phyloP scores from a whole-genome alignment of 371 early-diverging fungal genomes.

The Mucor indicus region DNA sequence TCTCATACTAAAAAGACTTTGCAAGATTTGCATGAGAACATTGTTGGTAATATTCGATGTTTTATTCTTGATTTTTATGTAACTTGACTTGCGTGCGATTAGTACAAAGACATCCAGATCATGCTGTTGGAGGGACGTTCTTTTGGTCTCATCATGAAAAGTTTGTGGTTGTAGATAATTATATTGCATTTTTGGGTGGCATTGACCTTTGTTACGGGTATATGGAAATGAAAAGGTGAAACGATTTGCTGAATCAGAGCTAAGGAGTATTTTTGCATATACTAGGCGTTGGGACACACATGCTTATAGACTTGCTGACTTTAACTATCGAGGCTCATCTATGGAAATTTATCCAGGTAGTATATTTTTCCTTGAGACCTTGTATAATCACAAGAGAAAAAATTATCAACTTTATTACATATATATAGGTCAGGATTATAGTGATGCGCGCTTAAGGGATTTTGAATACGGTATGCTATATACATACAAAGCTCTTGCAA shows the following conservation, averaged over 20 bases:
- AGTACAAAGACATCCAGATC: slow-evolving; percentile 74
- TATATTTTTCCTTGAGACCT: too few species aligned
- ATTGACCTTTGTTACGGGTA: slow-evolving; percentile 78
- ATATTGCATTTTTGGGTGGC: slow-evolving; percentile 77
- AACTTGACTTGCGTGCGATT: too few species aligned
- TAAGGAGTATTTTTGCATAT: background rate
- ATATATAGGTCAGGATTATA: slow-evolving; percentile 87
- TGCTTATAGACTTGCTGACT: slow-evolving; percentile 52
- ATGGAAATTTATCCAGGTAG: slow-evolving; percentile 34
- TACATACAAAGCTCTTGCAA: too few species aligned
- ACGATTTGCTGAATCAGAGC: too few species aligned
- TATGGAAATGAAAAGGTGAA: background rate
- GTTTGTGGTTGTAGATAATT: slow-evolving; percentile 68
- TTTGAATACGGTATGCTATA: slow-evolving; percentile 73
- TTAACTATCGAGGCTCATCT: slow-evolving; percentile 20
- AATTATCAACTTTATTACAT: too few species aligned
- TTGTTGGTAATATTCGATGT: slow-evolving; percentile 65
- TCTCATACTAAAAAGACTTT: slow-evolving; percentile 76
- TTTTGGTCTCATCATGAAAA: slow-evolving; percentile 87
- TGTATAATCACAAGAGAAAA: slow-evolving; percentile 26
- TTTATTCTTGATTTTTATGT: too few species aligned
- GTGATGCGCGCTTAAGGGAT: slow-evolving; percentile 87
- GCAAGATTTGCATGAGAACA: slow-evolving; percentile 71
- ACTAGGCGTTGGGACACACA: slow-evolving; percentile 78
- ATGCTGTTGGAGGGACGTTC: slow-evolving; percentile 58